Evolutionary conservation across 805 yeast species (phyloP).

Genomic region (Hagleromyces aurorensis): DNA sequence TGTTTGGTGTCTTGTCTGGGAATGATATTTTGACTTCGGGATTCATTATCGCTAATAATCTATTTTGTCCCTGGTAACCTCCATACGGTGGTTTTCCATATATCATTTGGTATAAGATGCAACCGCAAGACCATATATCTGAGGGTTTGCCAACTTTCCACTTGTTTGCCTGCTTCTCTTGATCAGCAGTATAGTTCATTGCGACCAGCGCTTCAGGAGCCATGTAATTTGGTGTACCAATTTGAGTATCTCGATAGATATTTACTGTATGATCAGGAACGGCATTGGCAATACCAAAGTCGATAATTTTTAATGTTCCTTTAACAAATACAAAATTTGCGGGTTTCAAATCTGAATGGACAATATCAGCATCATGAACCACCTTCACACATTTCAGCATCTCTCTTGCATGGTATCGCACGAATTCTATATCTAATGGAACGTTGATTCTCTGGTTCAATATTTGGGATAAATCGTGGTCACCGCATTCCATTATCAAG

Average conservation of each 20-base stretch:
- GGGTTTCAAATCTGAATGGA: slow-evolving; percentile 72
- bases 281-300: slow-evolving; percentile 93
- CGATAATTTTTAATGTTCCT: slow-evolving; percentile 81
- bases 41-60: slow-evolving; percentile 78
- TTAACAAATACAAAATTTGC: slow-evolving; percentile 71
- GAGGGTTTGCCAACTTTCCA: slow-evolving; percentile 90
- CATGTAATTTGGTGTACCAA: slow-evolving; percentile 96
- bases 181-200: slow-evolving; percentile 33
- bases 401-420: slow-evolving; percentile 71
- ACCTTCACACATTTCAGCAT: slow-evolving; percentile 74
- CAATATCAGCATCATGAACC: slow-evolving; percentile 82
- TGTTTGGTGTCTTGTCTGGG: slow-evolving; percentile 56
- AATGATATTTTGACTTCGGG: slow-evolving; percentile 66
- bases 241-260: slow-evolving; percentile 80
- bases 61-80: slow-evolving; percentile 61
- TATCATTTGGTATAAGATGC: slow-evolving; percentile 90
- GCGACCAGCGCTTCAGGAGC: slow-evolving; percentile 89
- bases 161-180: slow-evolving; percentile 23
- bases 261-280: slow-evolving; percentile 90
- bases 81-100: slow-evolving; percentile 93
- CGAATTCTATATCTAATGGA: slow-evolving; percentile 64
- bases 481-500: slow-evolving; percentile 93
- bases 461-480: slow-evolving; percentile 79
- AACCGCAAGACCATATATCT: slow-evolving; percentile 97
- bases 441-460: slow-evolving; percentile 45